Conservation (phyloP, 1,284 basidiomycete species). For the Apiotrichum sp. region DNA sequence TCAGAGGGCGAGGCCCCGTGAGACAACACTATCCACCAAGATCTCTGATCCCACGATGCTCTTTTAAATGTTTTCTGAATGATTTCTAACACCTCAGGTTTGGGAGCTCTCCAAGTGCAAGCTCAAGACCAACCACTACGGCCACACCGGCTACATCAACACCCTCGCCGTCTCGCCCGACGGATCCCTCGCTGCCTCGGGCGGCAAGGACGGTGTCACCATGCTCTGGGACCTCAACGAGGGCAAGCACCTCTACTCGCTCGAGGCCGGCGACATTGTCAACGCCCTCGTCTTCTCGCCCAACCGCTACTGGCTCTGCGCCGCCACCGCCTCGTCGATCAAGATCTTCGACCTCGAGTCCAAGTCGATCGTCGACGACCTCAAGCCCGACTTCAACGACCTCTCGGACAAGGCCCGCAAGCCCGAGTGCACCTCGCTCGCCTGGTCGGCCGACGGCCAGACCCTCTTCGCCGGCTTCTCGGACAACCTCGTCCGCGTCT, state of each 20-base stretch:
- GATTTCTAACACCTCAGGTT: constrained; percentile 56
- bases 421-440: constrained; percentile 94
- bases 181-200: constrained; percentile 97
- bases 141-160: constrained; percentile 99
- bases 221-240: constrained; percentile 99
- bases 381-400: constrained; percentile 73
- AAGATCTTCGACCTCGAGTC: constrained; percentile 99
- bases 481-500: constrained; percentile 84
- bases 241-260: constrained; percentile 99
- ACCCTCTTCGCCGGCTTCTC: constrained; percentile 94
- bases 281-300: constrained; percentile 99
- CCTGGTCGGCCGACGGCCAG: constrained; percentile 98
- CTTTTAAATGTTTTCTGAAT: too few species aligned
- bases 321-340: constrained; percentile 94
- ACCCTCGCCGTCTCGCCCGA: constrained; percentile 98
- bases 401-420: constrained; percentile 71
- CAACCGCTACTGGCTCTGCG: constrained; percentile 99
- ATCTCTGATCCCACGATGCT: constrained; percentile 55
- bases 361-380: constrained; percentile 99
- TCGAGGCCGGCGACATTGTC: constrained; percentile 97
- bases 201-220: constrained; percentile 98
- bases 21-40: constrained; percentile 67
- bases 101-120: constrained; percentile 99
- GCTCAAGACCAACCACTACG: constrained; percentile 99
- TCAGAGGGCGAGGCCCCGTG: constrained; percentile 66